phyloP scores from a whole-genome alignment of 2,329 filamentous ascomycete species.

The Bipolaris cookei region DNA sequence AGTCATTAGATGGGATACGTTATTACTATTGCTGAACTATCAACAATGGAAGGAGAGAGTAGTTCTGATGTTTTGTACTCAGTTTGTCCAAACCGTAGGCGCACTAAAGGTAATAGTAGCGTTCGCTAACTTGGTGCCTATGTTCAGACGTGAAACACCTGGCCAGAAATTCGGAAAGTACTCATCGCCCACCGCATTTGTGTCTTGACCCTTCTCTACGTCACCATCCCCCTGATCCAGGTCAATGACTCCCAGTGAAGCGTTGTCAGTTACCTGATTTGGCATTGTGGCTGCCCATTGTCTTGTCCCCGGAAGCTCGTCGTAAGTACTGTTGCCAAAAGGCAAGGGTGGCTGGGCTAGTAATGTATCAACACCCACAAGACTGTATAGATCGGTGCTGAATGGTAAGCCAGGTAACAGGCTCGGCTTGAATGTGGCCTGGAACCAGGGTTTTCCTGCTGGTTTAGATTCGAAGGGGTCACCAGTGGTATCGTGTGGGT shows the following conservation, averaged over 20 bases:
- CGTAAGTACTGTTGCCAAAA: not conserved
- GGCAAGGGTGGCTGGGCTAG: not conserved
- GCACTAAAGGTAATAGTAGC: not conserved
- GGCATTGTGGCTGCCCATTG: not conserved
- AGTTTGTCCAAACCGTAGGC: not conserved
- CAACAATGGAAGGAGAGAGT: not conserved
- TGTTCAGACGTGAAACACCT: not conserved
- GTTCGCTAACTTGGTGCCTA: not conserved
- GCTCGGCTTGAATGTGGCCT: not conserved
- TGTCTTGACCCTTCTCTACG: not conserved
- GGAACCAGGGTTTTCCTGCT: not conserved
- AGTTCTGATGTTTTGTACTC: not conserved
- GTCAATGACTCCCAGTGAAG: not conserved
- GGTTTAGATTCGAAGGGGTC: not conserved
- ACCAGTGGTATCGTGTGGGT: not conserved
- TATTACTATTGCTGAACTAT: no score
- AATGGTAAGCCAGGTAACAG: not conserved
- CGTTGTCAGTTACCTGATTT: not conserved
- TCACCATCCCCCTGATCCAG: not conserved
- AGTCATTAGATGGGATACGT: no score
- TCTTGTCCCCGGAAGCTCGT: not conserved
- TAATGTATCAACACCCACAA: not conserved
- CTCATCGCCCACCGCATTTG: not conserved
- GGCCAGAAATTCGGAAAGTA: not conserved
- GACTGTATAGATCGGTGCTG: not conserved